Evolutionary conservation across 1,284 basidiomycete genomes (phyloP).

Genomic region (Irpex rosettiformis): DNA sequence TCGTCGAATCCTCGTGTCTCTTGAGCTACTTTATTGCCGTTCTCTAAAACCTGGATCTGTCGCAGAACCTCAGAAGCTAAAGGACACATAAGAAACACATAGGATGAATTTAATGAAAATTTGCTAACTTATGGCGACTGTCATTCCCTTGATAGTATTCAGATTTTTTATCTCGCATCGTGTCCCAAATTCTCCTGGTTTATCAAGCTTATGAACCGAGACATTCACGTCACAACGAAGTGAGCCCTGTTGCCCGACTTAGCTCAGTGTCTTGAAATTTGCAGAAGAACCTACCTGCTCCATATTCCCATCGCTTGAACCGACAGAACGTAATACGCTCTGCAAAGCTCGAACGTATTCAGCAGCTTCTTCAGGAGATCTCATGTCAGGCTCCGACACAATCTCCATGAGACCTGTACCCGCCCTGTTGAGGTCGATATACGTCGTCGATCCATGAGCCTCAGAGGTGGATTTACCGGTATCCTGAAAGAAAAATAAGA

Average conservation of each 20-base stretch:
- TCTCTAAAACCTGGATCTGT: constrained; percentile 60
- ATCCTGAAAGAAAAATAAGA: constrained; percentile 53
- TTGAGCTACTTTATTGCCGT: constrained; percentile 55
- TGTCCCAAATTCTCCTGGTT: constrained; percentile 60
- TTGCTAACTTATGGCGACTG: constrained; percentile 77
- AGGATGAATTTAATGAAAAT: not conserved
- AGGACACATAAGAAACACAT: constrained; percentile 4
- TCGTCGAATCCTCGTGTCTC: constrained; percentile 95
- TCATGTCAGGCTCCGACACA: constrained; percentile 93
- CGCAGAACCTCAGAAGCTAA: constrained; percentile 70
- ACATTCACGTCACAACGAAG: constrained; percentile 96
- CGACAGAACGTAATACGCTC: constrained; percentile 76
- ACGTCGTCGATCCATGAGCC: constrained; percentile 48
- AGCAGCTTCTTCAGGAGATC: constrained; percentile 88
- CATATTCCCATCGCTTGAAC: constrained; percentile 96
- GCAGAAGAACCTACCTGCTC: constrained; percentile 69
- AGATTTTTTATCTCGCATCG: constrained; percentile 98
- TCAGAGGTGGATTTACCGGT: constrained; percentile 89
- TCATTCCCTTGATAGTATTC: constrained; percentile 87
- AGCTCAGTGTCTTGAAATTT: not conserved
- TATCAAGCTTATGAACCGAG: constrained; percentile 71
- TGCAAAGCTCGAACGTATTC: constrained; percentile 88
- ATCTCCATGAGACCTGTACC: constrained; percentile 94
- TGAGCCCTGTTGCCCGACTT: constrained; percentile 64
- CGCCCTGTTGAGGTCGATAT: constrained; percentile 89